Evolutionary conservation across 345 rosid species (phyloP).

Genomic region (Hypericum perforatum): DNA sequence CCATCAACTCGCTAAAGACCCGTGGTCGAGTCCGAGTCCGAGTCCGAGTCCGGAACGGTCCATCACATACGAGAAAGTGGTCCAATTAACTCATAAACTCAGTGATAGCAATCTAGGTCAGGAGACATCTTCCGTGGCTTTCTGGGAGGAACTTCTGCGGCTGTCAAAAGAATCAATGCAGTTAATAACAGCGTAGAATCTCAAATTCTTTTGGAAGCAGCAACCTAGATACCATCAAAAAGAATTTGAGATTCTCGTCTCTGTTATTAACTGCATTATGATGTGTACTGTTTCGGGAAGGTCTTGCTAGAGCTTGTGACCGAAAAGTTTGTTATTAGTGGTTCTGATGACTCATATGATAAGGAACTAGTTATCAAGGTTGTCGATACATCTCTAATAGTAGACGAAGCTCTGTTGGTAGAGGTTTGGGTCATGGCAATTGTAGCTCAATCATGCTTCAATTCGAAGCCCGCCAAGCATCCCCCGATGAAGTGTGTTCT

Average conservation of each 20-base stretch:
- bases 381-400: conserved; percentile 1
- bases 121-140: conserved; percentile 21
- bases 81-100: conserved; percentile 7
- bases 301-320: conserved; percentile 6
- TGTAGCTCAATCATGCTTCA: conserved; percentile 2
- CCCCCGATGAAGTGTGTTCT: conserved; percentile 7
- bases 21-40: neutral
- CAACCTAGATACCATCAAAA: too few species aligned
- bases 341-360: neutral
- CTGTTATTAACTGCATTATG: neutral
- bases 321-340: conserved; percentile 10
- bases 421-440: conserved; percentile 10
- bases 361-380: conserved; percentile 2
- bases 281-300: conserved; percentile 7
- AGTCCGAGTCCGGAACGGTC: conserved; percentile 5
- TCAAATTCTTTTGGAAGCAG: too few species aligned
- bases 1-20: conserved; percentile 13
- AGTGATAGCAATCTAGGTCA: conserved; percentile 21
- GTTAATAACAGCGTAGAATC: too few species aligned
- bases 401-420: conserved; percentile 2
- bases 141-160: conserved; percentile 13
- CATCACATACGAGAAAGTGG: conserved; percentile 20
- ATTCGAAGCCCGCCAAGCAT: conserved; percentile 4
- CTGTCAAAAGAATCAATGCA: conserved; percentile 13
- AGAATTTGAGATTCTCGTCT: conserved; percentile 12